These are phyloP conservation scores for Leccinum uliginosum DNA, from an alignment of 768 basidiomycete genomes.

Conservation along the genomic window DNA sequence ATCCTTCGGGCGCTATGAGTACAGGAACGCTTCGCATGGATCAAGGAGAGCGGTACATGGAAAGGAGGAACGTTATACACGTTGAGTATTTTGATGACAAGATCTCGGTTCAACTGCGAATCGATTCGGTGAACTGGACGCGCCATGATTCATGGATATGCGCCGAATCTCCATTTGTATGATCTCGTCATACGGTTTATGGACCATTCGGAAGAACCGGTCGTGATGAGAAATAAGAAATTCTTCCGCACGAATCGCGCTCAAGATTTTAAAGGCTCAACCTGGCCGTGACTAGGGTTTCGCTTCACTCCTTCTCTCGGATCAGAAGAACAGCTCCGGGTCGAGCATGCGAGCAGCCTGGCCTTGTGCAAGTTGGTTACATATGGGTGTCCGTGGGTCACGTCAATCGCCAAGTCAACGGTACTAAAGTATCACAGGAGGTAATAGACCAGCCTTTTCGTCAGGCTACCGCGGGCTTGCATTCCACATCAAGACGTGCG, in stretches of 20 bases:
- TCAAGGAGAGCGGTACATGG: conserved; percentile 16
- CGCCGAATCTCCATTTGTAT: conserved; percentile 26
- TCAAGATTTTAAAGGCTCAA: conserved; percentile 22
- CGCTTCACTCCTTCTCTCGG: conserved; percentile 18
- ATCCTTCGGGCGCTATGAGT: conserved; percentile 10
- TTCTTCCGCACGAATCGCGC: conserved; percentile 21
- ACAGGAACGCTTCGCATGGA: conserved; percentile 26
- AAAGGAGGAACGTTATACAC: conserved; percentile 21
- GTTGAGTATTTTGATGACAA: conserved; percentile 20
- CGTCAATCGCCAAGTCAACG: conserved; percentile 27
- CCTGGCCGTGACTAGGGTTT: conserved; percentile 18
- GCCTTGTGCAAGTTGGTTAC: conserved; percentile 9
- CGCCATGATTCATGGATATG: conserved; percentile 2
- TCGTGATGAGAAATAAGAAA: conserved; percentile 16
- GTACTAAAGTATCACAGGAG: conserved; percentile 10
- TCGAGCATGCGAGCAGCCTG: conserved; percentile 5
- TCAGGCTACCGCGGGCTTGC: conserved; percentile 12
- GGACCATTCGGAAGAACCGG: conserved; percentile 19
- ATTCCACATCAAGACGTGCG: conserved; percentile 18
- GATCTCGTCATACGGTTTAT: conserved; percentile 18
- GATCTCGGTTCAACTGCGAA: conserved; percentile 14
- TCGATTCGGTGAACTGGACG: conserved; percentile 22
- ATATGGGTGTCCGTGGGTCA: conserved; percentile 21
- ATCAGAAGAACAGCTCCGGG: conserved; percentile 11
- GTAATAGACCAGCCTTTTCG: conserved; percentile 16